Evolutionary conservation across 495 filamentous ascomycete species (phyloP).

Genomic region (Aspergillus bridgeri): DNA sequence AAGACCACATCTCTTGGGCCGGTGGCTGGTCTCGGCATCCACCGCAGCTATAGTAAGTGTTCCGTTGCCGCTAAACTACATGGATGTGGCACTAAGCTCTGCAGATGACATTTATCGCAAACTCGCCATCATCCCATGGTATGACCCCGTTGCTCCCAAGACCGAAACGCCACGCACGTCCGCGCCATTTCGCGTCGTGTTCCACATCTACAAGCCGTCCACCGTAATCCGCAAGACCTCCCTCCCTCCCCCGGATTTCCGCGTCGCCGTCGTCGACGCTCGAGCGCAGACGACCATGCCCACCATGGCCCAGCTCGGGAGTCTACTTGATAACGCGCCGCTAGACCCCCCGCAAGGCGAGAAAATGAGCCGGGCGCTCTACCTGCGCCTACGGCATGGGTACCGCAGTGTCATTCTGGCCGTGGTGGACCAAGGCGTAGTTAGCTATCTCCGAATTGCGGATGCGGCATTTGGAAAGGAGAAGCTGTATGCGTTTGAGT

Average conservation of each 20-base stretch:
- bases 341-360: constrained; percentile 55
- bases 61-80: not conserved
- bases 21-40: constrained; percentile 69
- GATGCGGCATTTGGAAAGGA: constrained; percentile 81
- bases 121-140: constrained; percentile 68
- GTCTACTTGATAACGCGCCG: constrained; percentile 65
- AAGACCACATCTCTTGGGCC: constrained; percentile 54
- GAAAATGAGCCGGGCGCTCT: constrained; percentile 51
- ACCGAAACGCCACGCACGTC: constrained; percentile 15
- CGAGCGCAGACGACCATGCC: constrained; percentile 64
- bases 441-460: constrained; percentile 76
- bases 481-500: constrained; percentile 50
- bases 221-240: constrained; percentile 69
- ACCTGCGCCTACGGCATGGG: constrained; percentile 75
- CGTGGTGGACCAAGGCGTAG: constrained; percentile 83
- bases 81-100: constrained; percentile 1
- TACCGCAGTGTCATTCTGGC: constrained; percentile 81
- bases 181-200: constrained; percentile 65
- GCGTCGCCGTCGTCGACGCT: constrained; percentile 74
- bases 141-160: constrained; percentile 52
- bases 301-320: constrained; percentile 63
- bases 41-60: constrained; percentile 66
- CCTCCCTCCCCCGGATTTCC: constrained; percentile 75
- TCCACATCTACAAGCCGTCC: constrained; percentile 76
- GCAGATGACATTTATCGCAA: constrained; percentile 67